Evolutionary conservation across 345 rosid genomes (phyloP).

Genomic region (Pugionium dolabratum): DNA sequence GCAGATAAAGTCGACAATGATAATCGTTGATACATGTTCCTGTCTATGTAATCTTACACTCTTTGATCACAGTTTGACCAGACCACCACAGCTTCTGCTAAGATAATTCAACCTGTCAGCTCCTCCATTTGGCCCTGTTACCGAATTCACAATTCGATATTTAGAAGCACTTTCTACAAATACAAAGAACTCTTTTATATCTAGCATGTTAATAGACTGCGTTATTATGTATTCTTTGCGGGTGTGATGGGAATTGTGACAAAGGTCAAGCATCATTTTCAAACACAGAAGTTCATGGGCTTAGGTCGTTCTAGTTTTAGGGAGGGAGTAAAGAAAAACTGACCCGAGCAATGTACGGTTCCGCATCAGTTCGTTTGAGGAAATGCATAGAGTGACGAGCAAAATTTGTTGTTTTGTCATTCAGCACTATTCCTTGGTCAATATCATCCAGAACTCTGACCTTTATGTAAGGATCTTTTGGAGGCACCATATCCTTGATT

Average conservation of each 20-base stretch:
- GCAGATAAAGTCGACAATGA: too few relatives aligned
- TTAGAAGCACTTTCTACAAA: neutral
- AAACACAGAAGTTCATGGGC: too few relatives aligned
- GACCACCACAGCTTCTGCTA: slow-evolving; percentile 10
- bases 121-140: slow-evolving; percentile 94
- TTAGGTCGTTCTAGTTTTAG: too few relatives aligned
- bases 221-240: too few relatives aligned
- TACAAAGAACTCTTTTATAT: too few relatives aligned
- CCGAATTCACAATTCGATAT: slow-evolving; percentile 22
- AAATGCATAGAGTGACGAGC: slow-evolving; percentile 89
- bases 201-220: neutral
- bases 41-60: slow-evolving; percentile 25
- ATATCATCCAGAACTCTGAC: slow-evolving; percentile 82
- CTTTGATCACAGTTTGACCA: slow-evolving; percentile 9
- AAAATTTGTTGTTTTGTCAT: slow-evolving; percentile 77
- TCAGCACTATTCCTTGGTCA: slow-evolving; percentile 68
- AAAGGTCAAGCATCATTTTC: too few relatives aligned
- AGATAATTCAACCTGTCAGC: slow-evolving; percentile 60
- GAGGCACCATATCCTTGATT: slow-evolving; percentile 89
- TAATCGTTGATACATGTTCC: neutral
- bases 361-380: slow-evolving; percentile 87
- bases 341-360: slow-evolving; percentile 80
- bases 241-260: too few relatives aligned
- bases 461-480: slow-evolving; percentile 90
- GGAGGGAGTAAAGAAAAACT: slow-evolving; percentile 9